Evolutionary conservation across 116 monocot genomes (phyloP), one percentile per base, ranked within the genome.

Genomic region (Papilionanthe hybrid): DNA sequence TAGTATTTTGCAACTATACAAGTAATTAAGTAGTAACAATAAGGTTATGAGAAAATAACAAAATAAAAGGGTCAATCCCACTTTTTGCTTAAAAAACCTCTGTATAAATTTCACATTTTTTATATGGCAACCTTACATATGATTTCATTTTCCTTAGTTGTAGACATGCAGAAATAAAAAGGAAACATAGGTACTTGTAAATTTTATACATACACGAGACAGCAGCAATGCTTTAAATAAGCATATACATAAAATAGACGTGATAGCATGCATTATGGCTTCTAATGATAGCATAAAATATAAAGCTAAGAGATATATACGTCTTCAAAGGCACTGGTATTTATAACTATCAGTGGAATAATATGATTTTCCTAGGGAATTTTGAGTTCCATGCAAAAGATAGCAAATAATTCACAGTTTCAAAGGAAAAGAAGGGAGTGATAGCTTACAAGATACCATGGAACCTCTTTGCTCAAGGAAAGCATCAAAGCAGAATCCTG

Each of bases 401-500:
- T 25, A 5, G 19, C 20, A 42, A 11, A 12, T 15, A 71, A 73
- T 73, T 44, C 73, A 43, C 44, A 45, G 19, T 73, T 41, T 44
- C 43, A 73, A 56, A 56, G 32, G 22, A 43, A 78, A 12, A 42
- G 28, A 76, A 18, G 5, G 44, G 10, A 55, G 19, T 53, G 18
- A 55, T 18, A 73, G 77, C 86, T 91, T 84, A 97, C 97, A 85
- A 97, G 80, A 81, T 88, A 97, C 97, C 97, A 97, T 58, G 97
- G 97, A 79, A 92, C 91, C 79, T 97, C 97, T 83, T 91, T 94
- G 73, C 87, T 86, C 86, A 87, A 79, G 53, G 94, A 92, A 80
- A 92, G 83, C 89, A 97, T 94, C 86, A 91, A 74, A 49, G 97
- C 92, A 78, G 94, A 97, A 73, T 94, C 97, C 79, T 97, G 97